phyloP scores from a whole-genome alignment of 208 protist species.

The Trypanosoma caninum region DNA sequence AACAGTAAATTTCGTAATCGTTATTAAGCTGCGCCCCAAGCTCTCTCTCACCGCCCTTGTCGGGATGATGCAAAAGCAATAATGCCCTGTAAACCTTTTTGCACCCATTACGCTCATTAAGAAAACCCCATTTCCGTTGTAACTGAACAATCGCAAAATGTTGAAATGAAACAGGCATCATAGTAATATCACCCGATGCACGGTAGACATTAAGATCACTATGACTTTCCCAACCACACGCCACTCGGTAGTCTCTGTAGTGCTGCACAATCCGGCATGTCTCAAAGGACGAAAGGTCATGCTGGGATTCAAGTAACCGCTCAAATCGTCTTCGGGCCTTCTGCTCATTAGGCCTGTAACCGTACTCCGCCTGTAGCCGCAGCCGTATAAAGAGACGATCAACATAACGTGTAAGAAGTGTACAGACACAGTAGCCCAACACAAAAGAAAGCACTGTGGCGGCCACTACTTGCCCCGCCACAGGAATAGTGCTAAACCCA shows the following conservation, averaged over 20 bases:
- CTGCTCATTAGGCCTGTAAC: constrained; percentile 49
- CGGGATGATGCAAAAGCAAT: constrained; percentile 69
- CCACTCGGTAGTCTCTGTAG: constrained; percentile 76
- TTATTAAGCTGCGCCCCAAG: constrained; percentile 61
- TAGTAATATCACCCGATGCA: constrained; percentile 44
- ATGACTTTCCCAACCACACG: constrained; percentile 64
- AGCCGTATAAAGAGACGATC: constrained; percentile 57
- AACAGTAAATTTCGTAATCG: constrained; percentile 75
- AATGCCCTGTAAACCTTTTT: constrained; percentile 59
- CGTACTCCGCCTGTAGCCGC: constrained; percentile 61
- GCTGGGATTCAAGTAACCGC: constrained; percentile 40
- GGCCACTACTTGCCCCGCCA: constrained; percentile 50
- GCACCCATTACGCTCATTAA: constrained; percentile 53
- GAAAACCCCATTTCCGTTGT: constrained; percentile 72
- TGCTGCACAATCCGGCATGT: constrained; percentile 66
- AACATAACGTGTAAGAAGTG: constrained; percentile 60
- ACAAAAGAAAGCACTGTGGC: constrained; percentile 55
- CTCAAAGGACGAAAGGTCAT: constrained; percentile 63
- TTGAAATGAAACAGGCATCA: constrained; percentile 72
- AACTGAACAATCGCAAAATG: constrained; percentile 78
- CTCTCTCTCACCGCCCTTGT: constrained; percentile 52
- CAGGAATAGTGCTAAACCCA: constrained; percentile 51
- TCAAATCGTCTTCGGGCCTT: constrained; percentile 60
- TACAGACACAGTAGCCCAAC: constrained; percentile 47
- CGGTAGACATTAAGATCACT: constrained; percentile 70